Evolutionary conservation across 257 asterid genomes (phyloP).

Genomic region (Rehmannia glutinosa): DNA sequence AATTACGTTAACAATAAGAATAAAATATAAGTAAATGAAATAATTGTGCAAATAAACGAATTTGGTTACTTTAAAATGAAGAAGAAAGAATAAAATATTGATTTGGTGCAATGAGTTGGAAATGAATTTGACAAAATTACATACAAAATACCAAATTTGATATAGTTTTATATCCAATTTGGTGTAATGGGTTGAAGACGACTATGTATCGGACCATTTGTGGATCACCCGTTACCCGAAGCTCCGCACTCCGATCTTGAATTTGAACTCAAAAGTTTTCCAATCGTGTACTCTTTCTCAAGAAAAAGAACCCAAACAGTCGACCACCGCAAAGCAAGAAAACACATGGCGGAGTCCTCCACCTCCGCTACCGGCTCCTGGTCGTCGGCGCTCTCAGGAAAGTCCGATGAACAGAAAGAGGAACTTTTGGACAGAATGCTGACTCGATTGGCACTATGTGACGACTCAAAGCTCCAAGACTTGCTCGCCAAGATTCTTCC

Average conservation of each 20-base stretch:
- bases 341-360: conserved; percentile 51
- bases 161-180: too few species aligned
- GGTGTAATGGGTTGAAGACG: too few species aligned
- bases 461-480: conserved; percentile 81
- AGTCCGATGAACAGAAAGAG: conserved; percentile 66
- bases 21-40: too few species aligned
- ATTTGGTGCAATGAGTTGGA: too few species aligned
- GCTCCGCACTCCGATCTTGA: conserved; percentile 1
- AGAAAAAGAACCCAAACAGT: conserved; percentile 7
- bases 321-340: background rate
- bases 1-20: too few species aligned
- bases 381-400: conserved; percentile 58
- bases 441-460: conserved; percentile 91
- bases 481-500: conserved; percentile 93
- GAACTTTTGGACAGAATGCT: conserved; percentile 88
- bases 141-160: too few species aligned
- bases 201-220: too few species aligned
- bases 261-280: background rate
- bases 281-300: conserved; percentile 1
- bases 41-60: too few species aligned
- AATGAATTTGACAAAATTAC: too few species aligned
- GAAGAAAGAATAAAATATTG: too few species aligned
- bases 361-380: conserved; percentile 39
- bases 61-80: too few species aligned
- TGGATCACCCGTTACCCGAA: background rate